Conservation (phyloP, 495 filamentous ascomycete genomes). For the Neurospora tetraspora region DNA sequence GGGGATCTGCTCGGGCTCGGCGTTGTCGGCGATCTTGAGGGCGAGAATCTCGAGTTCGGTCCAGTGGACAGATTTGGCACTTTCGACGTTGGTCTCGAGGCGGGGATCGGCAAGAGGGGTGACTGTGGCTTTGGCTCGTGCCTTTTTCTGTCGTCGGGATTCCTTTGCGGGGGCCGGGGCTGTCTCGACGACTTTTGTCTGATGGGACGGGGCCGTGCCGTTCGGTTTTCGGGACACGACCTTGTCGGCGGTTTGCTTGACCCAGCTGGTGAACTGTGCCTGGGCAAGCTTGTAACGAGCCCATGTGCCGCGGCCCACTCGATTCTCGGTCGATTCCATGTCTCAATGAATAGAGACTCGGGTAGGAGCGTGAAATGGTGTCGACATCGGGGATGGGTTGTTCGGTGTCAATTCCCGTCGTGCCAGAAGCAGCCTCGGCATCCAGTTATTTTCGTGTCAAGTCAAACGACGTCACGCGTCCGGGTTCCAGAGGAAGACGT, state of each 20-base stretch:
- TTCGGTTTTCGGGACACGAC: not conserved
- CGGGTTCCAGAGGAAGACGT: not conserved
- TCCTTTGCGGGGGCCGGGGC: not conserved
- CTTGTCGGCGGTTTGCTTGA: constrained; percentile 17
- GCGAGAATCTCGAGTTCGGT: constrained; percentile 14
- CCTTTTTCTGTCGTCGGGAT: constrained; percentile 1
- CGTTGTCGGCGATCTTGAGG: constrained; percentile 11
- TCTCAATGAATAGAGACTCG: not conserved
- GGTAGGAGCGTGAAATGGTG: not conserved
- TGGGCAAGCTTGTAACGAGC: constrained; percentile 19
- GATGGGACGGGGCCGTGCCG: not conserved
- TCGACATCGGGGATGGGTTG: not conserved
- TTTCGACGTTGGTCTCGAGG: not conserved
- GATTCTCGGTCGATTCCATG: not conserved
- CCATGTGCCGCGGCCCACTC: constrained; percentile 9
- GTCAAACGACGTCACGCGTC: not conserved
- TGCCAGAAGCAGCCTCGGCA: not conserved
- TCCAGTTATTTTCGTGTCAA: not conserved
- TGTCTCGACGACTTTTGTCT: not conserved
- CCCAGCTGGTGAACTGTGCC: constrained; percentile 22
- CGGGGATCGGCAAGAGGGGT: not conserved
- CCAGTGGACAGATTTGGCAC: constrained; percentile 11
- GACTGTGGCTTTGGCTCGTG: constrained; percentile 2
- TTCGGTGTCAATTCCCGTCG: not conserved
- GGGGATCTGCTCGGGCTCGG: constrained; percentile 15